A percentile compares a stretch with the other conserved stretches of the same genome.
phyloP scores from a whole-genome alignment of 495 filamentous ascomycete genomes.

The Penicillium coprophilum region DNA sequence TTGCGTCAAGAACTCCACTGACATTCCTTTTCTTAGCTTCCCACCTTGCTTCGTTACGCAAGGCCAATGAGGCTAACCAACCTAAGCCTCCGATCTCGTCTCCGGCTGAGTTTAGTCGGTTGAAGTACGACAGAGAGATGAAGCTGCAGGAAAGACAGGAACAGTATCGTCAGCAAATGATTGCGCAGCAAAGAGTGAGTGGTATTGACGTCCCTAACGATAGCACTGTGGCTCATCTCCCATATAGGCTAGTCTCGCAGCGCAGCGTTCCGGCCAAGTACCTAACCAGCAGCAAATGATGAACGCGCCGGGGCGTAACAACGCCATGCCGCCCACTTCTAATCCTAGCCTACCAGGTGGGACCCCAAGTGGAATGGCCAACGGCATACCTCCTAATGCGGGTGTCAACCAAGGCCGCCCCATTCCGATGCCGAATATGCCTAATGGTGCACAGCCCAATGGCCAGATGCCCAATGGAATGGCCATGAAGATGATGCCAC shows the following conservation, averaged over 20 bases:
- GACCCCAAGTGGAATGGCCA: conserved; percentile 38
- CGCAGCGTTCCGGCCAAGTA: conserved; percentile 47
- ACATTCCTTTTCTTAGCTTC: conserved; percentile 43
- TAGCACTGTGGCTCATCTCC: conserved; percentile 17
- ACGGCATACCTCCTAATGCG: conserved; percentile 39
- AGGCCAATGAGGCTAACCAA: conserved; percentile 66
- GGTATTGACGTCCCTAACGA: background rate
- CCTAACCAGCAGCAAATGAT: conserved; percentile 44
- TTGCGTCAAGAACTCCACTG: conserved; percentile 17
- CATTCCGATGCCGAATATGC: conserved; percentile 42
- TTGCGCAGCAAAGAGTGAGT: conserved; percentile 60
- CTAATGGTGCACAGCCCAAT: conserved; percentile 37
- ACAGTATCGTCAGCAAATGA: conserved; percentile 63
- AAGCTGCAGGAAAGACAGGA: conserved; percentile 73
- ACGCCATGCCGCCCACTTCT: conserved; percentile 41
- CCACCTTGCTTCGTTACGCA: conserved; percentile 66
- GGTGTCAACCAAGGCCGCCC: conserved; percentile 40
- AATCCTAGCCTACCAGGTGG: conserved; percentile 32
- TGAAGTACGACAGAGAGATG: conserved; percentile 82
- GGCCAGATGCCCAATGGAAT: conserved; percentile 55
- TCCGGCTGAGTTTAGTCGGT: conserved; percentile 82
- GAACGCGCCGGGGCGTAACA: conserved; percentile 42
- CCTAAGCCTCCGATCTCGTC: conserved; percentile 63
- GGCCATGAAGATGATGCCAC: conserved; percentile 68
- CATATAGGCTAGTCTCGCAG: conserved; percentile 37